Evolutionary conservation across 768 basidiomycete genomes (phyloP).

Genomic region (Lactarius vividus): DNA sequence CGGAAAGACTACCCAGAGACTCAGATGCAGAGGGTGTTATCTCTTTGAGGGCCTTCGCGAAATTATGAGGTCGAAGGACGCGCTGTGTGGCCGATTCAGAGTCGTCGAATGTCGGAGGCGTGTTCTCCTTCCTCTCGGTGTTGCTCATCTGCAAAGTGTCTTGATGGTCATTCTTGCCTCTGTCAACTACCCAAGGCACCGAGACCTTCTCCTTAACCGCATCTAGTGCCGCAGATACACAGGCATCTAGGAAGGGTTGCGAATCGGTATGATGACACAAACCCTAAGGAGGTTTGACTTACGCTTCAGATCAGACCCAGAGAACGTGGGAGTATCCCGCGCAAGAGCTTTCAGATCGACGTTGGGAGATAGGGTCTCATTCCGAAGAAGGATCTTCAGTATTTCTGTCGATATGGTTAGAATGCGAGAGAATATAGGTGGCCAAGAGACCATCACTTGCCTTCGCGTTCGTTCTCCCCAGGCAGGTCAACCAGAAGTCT

Average conservation of each 20-base stretch:
- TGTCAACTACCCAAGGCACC: constrained; percentile 65
- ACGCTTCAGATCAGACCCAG: constrained; percentile 96
- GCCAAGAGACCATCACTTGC: constrained; percentile 40
- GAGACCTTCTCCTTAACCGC: constrained; percentile 82
- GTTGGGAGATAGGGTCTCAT: constrained; percentile 67
- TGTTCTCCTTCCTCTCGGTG: not conserved
- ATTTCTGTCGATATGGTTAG: constrained; percentile 55
- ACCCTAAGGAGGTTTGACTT: constrained; percentile 33
- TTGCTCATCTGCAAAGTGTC: not conserved
- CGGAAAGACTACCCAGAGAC: constrained; percentile 66
- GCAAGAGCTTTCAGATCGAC: constrained; percentile 60
- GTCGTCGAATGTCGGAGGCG: not conserved
- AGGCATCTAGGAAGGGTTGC: constrained; percentile 58
- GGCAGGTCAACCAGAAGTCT: constrained; percentile 87
- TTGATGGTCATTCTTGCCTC: not conserved
- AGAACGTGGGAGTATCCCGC: constrained; percentile 78
- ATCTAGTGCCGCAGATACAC: constrained; percentile 89
- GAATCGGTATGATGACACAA: not conserved
- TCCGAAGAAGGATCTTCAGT: constrained; percentile 79
- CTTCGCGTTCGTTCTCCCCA: constrained; percentile 79
- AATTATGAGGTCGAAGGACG: constrained; percentile 58
- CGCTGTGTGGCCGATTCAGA: constrained; percentile 32
- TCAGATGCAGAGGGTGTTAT: constrained; percentile 90
- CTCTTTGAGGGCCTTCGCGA: constrained; percentile 81
- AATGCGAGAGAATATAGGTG: not conserved